Base-by-base conservation (phyloP, 805 yeast species). In the Kazachstania kunashirensis region DNA sequence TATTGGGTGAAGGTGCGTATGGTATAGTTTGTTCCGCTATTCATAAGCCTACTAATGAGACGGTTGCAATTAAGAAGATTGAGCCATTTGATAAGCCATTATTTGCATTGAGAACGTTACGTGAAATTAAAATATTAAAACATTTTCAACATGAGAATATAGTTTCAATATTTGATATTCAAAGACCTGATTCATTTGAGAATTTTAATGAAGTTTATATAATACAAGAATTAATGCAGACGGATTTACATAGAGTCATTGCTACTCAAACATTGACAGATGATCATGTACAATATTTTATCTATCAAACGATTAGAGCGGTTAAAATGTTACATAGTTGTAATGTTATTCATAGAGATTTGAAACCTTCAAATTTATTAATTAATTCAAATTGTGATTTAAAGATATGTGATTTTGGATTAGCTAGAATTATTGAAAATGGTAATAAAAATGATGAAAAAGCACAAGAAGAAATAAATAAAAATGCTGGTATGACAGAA, bases 1-100 rank as follows among this genome's bases (percentile, higher is more conserved):
- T 89, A 12, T 78, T 89, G 2, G 97, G 97, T 7, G 95, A 86
- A 59, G 97, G 97, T 14, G 96, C 97, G 0, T 89, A 89, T 55
- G 97, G 97, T 5, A 77, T 88, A 10, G 97, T 89, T 9, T 78
- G 96, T 58, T 75, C 89, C 9, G 96, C 96, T 0, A 62, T 78
- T 9, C 95, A 89, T 60, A 73, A 75, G 51, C 95, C 95, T 5
- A 73, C 92, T 1, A 79, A 80, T 37, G 88, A 81, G 48, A 76
- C 76, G 45, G 96, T 89, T n/a, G 97, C 97, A 28, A 86, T 89
- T 52, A 89, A 89, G 61, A 89, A 88, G 62, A 85, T 89, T 45
- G 82, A 81, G 53, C 96, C 96, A 10, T 89, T 89, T 55, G 94
- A 81, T 49, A 73, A 94, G 43, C 73, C 89, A 33, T 75, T 89